Evolutionary conservation across 2,329 filamentous ascomycete genomes (phyloP).

Genomic region (Fonsecaea pugnacius): DNA sequence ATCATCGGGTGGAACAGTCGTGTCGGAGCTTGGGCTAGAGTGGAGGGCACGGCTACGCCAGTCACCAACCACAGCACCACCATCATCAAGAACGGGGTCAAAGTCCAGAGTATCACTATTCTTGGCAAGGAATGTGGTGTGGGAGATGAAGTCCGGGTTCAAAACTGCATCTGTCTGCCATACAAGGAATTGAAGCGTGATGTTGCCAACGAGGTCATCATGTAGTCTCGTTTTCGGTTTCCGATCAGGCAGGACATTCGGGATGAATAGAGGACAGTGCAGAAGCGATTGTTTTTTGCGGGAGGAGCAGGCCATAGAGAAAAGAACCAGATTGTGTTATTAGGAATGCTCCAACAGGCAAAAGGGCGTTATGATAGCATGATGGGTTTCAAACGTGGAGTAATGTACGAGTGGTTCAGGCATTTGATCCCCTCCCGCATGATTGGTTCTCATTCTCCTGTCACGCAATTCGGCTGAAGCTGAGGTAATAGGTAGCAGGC

Average conservation of each 20-base stretch:
- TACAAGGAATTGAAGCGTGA: constrained; percentile 98
- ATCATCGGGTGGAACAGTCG: constrained; percentile 98
- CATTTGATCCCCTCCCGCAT: neutral
- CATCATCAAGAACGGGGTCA: constrained; percentile 96
- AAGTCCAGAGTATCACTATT: constrained; percentile 98
- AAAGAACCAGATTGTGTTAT: constrained; percentile 7
- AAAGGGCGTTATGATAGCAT: neutral
- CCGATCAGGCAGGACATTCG: neutral
- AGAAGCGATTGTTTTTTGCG: neutral
- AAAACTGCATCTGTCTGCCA: constrained; percentile 96
- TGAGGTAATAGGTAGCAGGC: neutral
- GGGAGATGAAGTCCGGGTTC: constrained; percentile 90
- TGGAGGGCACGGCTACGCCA: constrained; percentile 90
- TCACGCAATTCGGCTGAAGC: neutral
- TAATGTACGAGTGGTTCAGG: neutral
- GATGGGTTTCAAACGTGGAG: neutral
- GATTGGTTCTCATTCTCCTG: neutral
- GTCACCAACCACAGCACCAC: constrained; percentile 87
- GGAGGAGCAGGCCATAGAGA: constrained; percentile 1
- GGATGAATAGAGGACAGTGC: neutral
- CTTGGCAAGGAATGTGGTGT: constrained; percentile 94
- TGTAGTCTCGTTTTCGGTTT: constrained; percentile 57
- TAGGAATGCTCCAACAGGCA: neutral
- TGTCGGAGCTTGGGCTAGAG: constrained; percentile 95
- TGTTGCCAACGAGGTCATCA: constrained; percentile 75